Evolutionary conservation across 768 basidiomycete genomes (phyloP).

Genomic region (Boletus rufocinnamomeus): DNA sequence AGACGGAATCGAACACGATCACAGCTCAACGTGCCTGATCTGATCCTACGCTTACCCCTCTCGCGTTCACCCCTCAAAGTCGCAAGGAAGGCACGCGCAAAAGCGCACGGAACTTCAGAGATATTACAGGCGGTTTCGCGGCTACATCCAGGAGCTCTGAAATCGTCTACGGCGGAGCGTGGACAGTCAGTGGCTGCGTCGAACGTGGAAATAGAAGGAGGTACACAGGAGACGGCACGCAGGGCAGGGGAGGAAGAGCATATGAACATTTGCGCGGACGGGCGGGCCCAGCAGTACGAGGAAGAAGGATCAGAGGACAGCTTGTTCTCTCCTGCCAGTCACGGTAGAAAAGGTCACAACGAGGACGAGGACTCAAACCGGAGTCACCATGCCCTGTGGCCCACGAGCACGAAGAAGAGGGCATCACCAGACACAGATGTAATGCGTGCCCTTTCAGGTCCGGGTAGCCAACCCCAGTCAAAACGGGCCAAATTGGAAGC

Average conservation of each 20-base stretch:
- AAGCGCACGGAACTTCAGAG: constrained; percentile 30
- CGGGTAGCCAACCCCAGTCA: constrained; percentile 16
- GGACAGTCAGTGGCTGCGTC: neutral
- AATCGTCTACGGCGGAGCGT: neutral
- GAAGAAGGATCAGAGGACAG: constrained; percentile 40
- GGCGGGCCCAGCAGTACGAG: constrained; percentile 7
- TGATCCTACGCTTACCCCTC: constrained; percentile 45
- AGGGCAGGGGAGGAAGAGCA: neutral
- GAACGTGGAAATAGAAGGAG: neutral
- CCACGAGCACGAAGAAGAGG: constrained; percentile 30
- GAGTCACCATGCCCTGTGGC: constrained; percentile 3
- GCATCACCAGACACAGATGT: constrained; percentile 30
- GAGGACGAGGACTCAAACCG: neutral
- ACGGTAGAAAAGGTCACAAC: neutral
- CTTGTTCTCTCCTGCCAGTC: constrained; percentile 31
- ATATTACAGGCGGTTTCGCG: constrained; percentile 6
- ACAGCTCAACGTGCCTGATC: constrained; percentile 49
- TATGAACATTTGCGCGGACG: neutral
- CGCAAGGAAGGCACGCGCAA: constrained; percentile 40
- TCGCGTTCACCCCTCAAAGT: constrained; percentile 54
- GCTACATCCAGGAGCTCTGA: neutral
- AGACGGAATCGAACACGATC: constrained; percentile 46
- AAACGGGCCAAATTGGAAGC: constrained; percentile 32
- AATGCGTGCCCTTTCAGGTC: constrained; percentile 13
- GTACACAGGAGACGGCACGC: neutral